Conservation (phyloP, 352 stramenopile species). For the Phytophthora cryptogea region DNA sequence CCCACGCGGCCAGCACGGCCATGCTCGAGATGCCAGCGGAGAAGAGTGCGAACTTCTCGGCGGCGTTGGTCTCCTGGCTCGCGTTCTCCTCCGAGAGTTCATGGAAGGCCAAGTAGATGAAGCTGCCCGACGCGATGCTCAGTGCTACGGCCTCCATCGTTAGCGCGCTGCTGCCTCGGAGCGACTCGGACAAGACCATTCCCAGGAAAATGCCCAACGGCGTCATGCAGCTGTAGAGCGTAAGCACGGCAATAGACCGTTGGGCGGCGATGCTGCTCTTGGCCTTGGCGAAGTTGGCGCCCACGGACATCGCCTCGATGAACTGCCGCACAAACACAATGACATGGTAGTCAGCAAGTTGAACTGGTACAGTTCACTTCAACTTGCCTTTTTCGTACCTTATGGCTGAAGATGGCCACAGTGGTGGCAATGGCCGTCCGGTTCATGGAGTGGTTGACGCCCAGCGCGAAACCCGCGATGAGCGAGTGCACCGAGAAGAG, state of each 20-base stretch:
- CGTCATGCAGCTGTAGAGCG: constrained; percentile 74
- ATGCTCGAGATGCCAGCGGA: constrained; percentile 49
- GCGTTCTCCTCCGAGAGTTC: constrained; percentile 64
- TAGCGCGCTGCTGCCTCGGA: constrained; percentile 49
- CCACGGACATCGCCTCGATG: constrained; percentile 69
- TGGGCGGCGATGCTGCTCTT: constrained; percentile 52
- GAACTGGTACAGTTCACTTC: constrained; percentile 1
- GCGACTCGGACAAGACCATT: constrained; percentile 52
- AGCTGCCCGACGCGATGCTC: constrained; percentile 60
- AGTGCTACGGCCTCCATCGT: constrained; percentile 44
- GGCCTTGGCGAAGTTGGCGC: constrained; percentile 64
- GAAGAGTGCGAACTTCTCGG: constrained; percentile 64
- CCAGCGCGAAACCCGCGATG: constrained; percentile 66
- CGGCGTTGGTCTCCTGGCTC: constrained; percentile 36
- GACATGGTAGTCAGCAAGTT: constrained; percentile 5
- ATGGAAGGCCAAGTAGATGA: constrained; percentile 75
- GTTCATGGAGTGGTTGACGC: constrained; percentile 57
- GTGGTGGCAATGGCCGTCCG: constrained; percentile 59
- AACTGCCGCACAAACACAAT: constrained; percentile 33
- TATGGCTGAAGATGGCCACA: constrained; percentile 71
- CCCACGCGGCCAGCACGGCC: constrained; percentile 54
- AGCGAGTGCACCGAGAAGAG: constrained; percentile 74
- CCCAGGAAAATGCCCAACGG: constrained; percentile 61
- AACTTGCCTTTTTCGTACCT: constrained; percentile 32
- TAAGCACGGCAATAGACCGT: constrained; percentile 54